phyloP scores from a whole-genome alignment of 345 rosid genomes.

The thale cress (Arabidopsis thaliana) region DNA sequence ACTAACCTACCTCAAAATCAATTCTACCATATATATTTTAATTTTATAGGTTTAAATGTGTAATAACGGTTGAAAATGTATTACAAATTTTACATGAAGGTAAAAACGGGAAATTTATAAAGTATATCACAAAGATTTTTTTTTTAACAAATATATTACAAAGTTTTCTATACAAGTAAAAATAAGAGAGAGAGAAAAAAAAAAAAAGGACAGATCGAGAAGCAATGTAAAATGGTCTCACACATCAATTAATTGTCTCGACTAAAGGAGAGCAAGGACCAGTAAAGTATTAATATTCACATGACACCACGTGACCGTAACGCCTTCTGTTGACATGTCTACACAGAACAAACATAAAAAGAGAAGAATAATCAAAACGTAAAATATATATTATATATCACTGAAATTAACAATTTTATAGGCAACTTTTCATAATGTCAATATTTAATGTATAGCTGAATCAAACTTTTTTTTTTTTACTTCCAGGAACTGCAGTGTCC shows the following conservation, averaged over 20 bases:
- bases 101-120: not conserved
- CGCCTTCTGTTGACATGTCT: not conserved
- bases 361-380: not conserved
- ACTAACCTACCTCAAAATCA: not conserved
- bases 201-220: not conserved
- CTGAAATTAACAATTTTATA: not conserved
- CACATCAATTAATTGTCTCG: not conserved
- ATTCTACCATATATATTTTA: not conserved
- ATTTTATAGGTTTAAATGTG: not conserved
- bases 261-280: slow-evolving; percentile 25
- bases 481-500: too few relatives aligned
- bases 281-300: slow-evolving; percentile 18
- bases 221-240: not conserved
- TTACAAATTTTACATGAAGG: not conserved
- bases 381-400: not conserved
- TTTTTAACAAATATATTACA: too few relatives aligned
- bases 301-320: slow-evolving; percentile 29
- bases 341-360: not conserved
- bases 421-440: not conserved
- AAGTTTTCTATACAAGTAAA: not conserved
- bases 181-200: not conserved
- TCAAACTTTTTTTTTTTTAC: too few relatives aligned
- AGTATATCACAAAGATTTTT: too few relatives aligned
- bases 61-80: not conserved
- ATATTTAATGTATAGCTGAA: too few relatives aligned